phyloP scores from a whole-genome alignment of 2,329 filamentous ascomycete species.

The Beauveria sp. region DNA sequence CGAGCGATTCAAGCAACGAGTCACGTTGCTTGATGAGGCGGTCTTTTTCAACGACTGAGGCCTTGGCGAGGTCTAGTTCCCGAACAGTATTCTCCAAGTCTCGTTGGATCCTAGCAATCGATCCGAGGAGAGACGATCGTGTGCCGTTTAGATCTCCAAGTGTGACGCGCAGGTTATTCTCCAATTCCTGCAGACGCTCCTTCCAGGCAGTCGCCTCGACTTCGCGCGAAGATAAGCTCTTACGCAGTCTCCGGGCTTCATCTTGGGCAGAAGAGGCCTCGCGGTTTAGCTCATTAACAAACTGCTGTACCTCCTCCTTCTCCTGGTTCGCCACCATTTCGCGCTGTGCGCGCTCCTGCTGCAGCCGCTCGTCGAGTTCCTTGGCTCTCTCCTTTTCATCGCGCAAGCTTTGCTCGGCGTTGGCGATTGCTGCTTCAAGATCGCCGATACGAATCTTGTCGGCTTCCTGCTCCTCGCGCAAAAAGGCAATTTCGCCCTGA shows the following conservation, averaged over 20 bases:
- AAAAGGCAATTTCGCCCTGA: slow-evolving; percentile 87
- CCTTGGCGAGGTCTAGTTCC: slow-evolving; percentile 72
- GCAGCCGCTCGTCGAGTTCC: slow-evolving; percentile 68
- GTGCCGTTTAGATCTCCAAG: slow-evolving; percentile 84
- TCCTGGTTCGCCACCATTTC: slow-evolving; percentile 81
- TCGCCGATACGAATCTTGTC: slow-evolving; percentile 98
- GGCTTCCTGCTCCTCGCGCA: slow-evolving; percentile 91
- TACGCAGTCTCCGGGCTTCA: slow-evolving; percentile 72
- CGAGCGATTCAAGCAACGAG: slow-evolving; percentile 77
- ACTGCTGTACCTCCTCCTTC: slow-evolving; percentile 90
- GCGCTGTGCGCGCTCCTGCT: slow-evolving; percentile 74
- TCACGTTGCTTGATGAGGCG: slow-evolving; percentile 85
- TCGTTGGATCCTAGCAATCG: slow-evolving; percentile 78
- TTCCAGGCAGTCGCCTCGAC: slow-evolving; percentile 88
- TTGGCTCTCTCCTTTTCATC: slow-evolving; percentile 73
- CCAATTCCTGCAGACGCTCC: slow-evolving; percentile 80
- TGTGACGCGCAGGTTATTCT: slow-evolving; percentile 78
- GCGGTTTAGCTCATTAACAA: slow-evolving; percentile 85
- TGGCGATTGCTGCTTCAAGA: slow-evolving; percentile 74
- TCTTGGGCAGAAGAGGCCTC: slow-evolving; percentile 79
- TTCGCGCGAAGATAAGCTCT: slow-evolving; percentile 74
- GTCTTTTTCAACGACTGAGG: slow-evolving; percentile 81
- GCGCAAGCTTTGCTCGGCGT: slow-evolving; percentile 68
- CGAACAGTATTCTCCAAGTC: slow-evolving; percentile 78
- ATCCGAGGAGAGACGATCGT: slow-evolving; percentile 76